Evolutionary conservation across 352 stramenopile genomes (phyloP), one percentile per base, ranked within the genome.

Genomic region (Globisporangium apiculatum): DNA sequence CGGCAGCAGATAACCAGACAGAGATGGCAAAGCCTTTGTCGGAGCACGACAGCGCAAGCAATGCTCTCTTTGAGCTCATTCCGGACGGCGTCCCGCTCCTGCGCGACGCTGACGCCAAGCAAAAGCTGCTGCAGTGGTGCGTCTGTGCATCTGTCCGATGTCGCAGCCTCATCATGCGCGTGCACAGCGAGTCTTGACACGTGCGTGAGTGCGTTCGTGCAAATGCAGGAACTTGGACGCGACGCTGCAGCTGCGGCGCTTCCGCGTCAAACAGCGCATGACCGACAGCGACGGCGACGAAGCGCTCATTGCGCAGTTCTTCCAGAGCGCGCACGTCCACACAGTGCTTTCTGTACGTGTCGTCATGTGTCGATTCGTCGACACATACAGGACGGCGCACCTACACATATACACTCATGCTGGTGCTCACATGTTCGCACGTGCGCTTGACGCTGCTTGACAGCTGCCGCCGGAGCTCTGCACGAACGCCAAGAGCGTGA

Each of bases 121-220:
- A 83, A 36, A 89, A 89, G 57, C 65, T 93, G 43, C 66, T 92
- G 43, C 83, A 93, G 60, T 93, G 80, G 74, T 82, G 50, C 38
- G 55, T 14, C 40, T 41, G 0, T 1, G 40, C 48, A 40, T 63
- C 24, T 31, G 1, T 31, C 3, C 24, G 24, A 31, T 31, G 24
- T 3, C 24, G 3, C 24, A 31, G 24, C 24, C 24, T 31, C 24
- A 31, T 31, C 2, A 2, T 31, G 24, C 24, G 24, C 24, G 24
- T 31, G 24, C 24, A 31, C 24, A 31, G 24, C 24, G 24, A 31
- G 24, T 31, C 2, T 31, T 31, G 24, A 31, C 24, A 24, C 7
- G 0, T 7, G n/a, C 24, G 3, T 14, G 31, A 18, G 10, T 31
- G 24, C 24, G 24, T 2, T 31, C 24, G 24, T 31, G 24, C 24